Conservation (phyloP, 768 basidiomycete genomes). For the Pleurotus tuoliensis region DNA sequence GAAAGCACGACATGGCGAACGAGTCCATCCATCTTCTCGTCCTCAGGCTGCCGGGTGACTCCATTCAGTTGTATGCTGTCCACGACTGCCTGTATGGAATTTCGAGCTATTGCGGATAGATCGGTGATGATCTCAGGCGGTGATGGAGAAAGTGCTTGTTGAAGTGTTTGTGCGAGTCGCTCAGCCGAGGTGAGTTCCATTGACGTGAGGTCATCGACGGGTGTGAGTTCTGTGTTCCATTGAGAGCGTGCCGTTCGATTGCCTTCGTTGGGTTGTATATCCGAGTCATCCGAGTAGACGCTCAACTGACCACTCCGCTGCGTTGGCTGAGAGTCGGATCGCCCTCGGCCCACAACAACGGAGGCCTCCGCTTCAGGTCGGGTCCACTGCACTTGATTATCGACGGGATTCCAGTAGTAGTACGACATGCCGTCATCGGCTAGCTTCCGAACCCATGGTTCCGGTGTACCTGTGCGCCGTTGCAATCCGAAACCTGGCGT, state of each 20-base stretch:
- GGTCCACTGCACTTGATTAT: conserved; percentile 67
- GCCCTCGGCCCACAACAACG: not conserved
- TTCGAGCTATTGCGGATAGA: conserved; percentile 53
- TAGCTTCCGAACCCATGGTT: conserved; percentile 79
- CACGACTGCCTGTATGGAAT: conserved; percentile 60
- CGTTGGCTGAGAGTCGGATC: conserved; percentile 18
- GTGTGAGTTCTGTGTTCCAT: conserved; percentile 17
- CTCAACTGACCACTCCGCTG: conserved; percentile 43
- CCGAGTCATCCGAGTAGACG: conserved; percentile 79
- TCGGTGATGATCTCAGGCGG: conserved; percentile 58
- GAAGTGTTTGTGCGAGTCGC: conserved; percentile 61
- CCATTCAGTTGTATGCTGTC: conserved; percentile 51
- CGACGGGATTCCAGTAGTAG: conserved; percentile 71
- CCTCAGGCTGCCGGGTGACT: conserved; percentile 44
- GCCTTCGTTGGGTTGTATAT: conserved; percentile 51
- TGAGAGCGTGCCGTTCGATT: conserved; percentile 20
- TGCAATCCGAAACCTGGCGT: conserved; percentile 58
- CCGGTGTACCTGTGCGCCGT: conserved; percentile 58
- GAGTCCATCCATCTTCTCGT: conserved; percentile 55
- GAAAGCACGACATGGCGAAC: conserved; percentile 62
- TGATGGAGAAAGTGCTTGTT: conserved; percentile 53
- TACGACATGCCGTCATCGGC: conserved; percentile 82
- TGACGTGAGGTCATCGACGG: conserved; percentile 3
- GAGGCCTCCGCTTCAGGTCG: conserved; percentile 43
- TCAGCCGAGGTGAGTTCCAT: conserved; percentile 63